Evolutionary conservation across 2,329 filamentous ascomycete genomes (phyloP).

Genomic region (Septoria linicola): DNA sequence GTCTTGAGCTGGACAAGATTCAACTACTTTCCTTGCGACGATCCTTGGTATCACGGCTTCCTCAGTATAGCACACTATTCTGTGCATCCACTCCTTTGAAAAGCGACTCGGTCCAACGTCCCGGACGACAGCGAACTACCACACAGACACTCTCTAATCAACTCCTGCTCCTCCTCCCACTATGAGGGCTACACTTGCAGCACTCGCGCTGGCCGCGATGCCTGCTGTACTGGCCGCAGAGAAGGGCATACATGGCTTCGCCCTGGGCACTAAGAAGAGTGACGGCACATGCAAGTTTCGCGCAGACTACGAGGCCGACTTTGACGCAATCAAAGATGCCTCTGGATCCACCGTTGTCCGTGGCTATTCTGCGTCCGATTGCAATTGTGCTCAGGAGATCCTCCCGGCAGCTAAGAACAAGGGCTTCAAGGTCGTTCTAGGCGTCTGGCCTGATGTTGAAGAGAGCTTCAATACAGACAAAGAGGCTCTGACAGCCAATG

Average conservation of each 20-base stretch:
- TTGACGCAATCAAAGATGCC: slow-evolving; percentile 57
- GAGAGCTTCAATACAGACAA: slow-evolving; percentile 62
- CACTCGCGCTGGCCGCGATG: slow-evolving; percentile 30
- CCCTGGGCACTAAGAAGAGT: slow-evolving; percentile 63
- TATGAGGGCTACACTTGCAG: slow-evolving; percentile 32
- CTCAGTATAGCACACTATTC: slow-evolving; percentile 1
- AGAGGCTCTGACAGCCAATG: slow-evolving; percentile 54
- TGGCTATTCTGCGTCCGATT: slow-evolving; percentile 66
- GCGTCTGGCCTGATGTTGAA: slow-evolving; percentile 68
- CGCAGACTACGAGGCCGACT: slow-evolving; percentile 64
- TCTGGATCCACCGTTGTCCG: slow-evolving; percentile 59
- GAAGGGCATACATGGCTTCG: slow-evolving; percentile 61
- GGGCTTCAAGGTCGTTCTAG: slow-evolving; percentile 67
- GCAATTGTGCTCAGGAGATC: slow-evolving; percentile 62
- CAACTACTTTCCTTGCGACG: slow-evolving; percentile 2
- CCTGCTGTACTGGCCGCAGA: slow-evolving; percentile 29
- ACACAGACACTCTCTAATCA: background rate
- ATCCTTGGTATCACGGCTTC: slow-evolving; percentile 7
- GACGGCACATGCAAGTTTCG: slow-evolving; percentile 62
- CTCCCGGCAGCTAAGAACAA: slow-evolving; percentile 65
- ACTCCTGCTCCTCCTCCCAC: slow-evolving; percentile 12
- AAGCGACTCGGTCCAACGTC: background rate
- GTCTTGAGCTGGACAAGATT: background rate
- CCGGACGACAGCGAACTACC: slow-evolving; percentile 4
- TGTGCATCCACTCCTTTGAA: slow-evolving; percentile 19